Evolutionary conservation across 352 stramenopile species (phyloP).

Genomic region (Globisporangium splendens): DNA sequence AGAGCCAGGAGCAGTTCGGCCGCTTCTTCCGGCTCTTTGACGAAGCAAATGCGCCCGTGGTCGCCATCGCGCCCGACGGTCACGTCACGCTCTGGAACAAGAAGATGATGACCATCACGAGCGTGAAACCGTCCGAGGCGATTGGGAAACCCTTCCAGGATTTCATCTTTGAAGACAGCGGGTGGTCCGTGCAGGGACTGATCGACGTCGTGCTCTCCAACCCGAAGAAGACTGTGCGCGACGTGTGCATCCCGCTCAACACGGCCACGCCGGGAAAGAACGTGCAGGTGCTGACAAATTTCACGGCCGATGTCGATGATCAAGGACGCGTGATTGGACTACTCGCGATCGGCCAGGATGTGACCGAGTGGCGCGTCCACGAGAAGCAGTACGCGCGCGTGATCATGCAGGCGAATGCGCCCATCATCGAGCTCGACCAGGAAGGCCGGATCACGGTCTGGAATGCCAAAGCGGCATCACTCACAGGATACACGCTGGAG

Average conservation of each 20-base stretch:
- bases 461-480: conserved; percentile 58
- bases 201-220: conserved; percentile 15
- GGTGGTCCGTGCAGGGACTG: conserved; percentile 12
- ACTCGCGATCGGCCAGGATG: conserved; percentile 46
- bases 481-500: conserved; percentile 56
- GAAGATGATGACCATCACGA: conserved; percentile 43
- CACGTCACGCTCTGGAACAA: conserved; percentile 68
- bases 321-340: conserved; percentile 24
- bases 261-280: conserved; percentile 33
- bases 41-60: conserved; percentile 44
- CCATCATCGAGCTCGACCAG: conserved; percentile 74
- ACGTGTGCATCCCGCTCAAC: conserved; percentile 47
- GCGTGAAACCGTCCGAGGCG: conserved; percentile 22
- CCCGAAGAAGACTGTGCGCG: conserved; percentile 21
- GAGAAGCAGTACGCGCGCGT: conserved; percentile 54
- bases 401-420: conserved; percentile 70
- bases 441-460: conserved; percentile 61
- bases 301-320: conserved; percentile 46
- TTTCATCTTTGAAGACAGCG: conserved; percentile 23
- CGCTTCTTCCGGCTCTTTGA: conserved; percentile 45
- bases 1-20: conserved; percentile 12
- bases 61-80: conserved; percentile 38
- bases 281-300: conserved; percentile 56
- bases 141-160: conserved; percentile 34
- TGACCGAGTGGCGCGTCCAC: conserved; percentile 38